Evolutionary conservation across 805 yeast species (phyloP).

Genomic region (Candida michaelii): DNA sequence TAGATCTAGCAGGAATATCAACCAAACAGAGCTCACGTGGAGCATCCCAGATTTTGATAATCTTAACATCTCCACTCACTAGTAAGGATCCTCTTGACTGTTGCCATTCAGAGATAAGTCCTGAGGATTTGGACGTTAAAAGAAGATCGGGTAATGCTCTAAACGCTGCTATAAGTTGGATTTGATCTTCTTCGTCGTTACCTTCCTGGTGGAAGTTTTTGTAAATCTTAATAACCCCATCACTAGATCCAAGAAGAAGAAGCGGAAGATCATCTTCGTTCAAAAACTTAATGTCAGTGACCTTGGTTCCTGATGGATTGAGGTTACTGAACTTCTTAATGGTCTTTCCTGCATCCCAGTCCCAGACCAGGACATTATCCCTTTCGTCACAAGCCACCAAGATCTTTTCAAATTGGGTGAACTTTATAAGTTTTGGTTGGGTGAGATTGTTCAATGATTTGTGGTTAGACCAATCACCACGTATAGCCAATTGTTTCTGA

Average conservation of each 20-base stretch:
- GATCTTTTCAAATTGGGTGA: slow-evolving; percentile 89
- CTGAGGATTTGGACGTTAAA: slow-evolving; percentile 77
- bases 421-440: slow-evolving; percentile 75
- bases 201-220: slow-evolving; percentile 62
- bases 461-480: slow-evolving; percentile 79
- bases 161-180: slow-evolving; percentile 83
- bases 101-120: slow-evolving; percentile 92
- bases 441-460: slow-evolving; percentile 66
- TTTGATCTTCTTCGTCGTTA: slow-evolving; percentile 21
- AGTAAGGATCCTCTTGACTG: slow-evolving; percentile 88
- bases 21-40: slow-evolving; percentile 83
- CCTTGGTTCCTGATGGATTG: slow-evolving; percentile 83
- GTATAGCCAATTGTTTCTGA: slow-evolving; percentile 77
- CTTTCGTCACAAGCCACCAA: slow-evolving; percentile 79
- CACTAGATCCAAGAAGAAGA: slow-evolving; percentile 84
- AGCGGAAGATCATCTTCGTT: slow-evolving; percentile 93
- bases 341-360: slow-evolving; percentile 67
- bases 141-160: slow-evolving; percentile 85
- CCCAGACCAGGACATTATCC: slow-evolving; percentile 82
- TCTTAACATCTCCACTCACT: slow-evolving; percentile 92
- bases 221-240: slow-evolving; percentile 88
- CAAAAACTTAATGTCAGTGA: slow-evolving; percentile 80
- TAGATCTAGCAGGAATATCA: slow-evolving; percentile 89
- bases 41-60: slow-evolving; percentile 94
- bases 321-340: slow-evolving; percentile 75